Percentiles rank a stretch among this genome's conserved stretches.
Evolutionary conservation across 495 filamentous ascomycete species (phyloP).

Genomic region (Delitschia confertaspora): DNA sequence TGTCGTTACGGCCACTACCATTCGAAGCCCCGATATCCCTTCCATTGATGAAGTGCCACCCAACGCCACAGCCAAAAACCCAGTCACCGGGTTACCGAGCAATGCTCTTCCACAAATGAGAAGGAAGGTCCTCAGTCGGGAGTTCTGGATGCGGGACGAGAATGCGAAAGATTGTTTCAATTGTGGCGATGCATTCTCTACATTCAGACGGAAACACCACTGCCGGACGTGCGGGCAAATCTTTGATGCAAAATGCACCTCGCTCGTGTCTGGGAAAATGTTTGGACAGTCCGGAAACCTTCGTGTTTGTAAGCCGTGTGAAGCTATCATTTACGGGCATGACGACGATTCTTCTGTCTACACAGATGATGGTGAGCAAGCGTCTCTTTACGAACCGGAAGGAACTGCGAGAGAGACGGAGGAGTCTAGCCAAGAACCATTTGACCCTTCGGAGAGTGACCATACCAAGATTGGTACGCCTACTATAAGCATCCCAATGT

Average conservation of each 20-base stretch:
- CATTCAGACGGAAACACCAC: constrained; percentile 93
- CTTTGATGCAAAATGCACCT: constrained; percentile 94
- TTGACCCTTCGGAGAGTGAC: constrained; percentile 26
- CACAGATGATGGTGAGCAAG: constrained; percentile 50
- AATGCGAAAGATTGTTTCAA: constrained; percentile 96
- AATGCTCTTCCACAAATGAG: constrained; percentile 58
- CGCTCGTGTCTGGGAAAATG: constrained; percentile 69
- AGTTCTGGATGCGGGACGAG: constrained; percentile 99
- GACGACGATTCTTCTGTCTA: constrained; percentile 88
- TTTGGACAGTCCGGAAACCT: constrained; percentile 85
- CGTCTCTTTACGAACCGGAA: constrained; percentile 23
- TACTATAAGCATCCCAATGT: constrained; percentile 41
- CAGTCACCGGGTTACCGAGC: constrained; percentile 39
- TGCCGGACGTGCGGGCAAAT: constrained; percentile 93
- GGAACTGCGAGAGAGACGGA: too few species aligned
- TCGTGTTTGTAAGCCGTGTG: constrained; percentile 90
- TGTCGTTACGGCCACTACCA: constrained; percentile 20
- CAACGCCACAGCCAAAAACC: constrained; percentile 1
- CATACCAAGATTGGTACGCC: constrained; percentile 35
- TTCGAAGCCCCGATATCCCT: constrained; percentile 18
- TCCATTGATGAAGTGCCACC: constrained; percentile 19
- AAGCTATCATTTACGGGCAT: constrained; percentile 80
- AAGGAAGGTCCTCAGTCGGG: constrained; percentile 78
- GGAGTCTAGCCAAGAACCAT: background rate
- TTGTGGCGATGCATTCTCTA: constrained; percentile 81